These are phyloP conservation scores for Sporothrix phasma DNA, from an alignment of 2,329 filamentous ascomycete species.

Conservation along the genomic window DNA sequence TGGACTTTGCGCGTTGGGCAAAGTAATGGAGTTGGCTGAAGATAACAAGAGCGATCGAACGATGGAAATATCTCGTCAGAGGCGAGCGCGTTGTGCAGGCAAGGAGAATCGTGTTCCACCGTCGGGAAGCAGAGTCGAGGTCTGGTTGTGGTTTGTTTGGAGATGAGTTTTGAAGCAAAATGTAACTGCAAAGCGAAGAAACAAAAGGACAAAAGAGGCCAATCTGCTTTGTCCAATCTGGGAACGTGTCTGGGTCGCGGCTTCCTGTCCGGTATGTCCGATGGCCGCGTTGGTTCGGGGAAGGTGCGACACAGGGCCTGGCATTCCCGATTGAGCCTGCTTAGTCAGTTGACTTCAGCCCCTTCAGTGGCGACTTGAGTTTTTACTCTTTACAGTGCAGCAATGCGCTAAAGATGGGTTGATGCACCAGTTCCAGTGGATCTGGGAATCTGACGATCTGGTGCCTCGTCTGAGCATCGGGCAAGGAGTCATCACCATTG, in stretches of 20 bases:
- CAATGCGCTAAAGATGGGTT: too few relatives aligned
- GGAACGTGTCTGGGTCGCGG: background rate
- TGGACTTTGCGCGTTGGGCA: background rate
- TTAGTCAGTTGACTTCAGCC: background rate
- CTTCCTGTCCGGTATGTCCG: slow-evolving; percentile 7
- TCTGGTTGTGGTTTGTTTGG: background rate
- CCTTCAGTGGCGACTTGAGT: background rate
- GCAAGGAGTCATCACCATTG: background rate
- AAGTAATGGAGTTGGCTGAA: background rate
- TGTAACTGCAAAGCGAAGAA: too few relatives aligned
- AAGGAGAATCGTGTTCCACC: background rate
- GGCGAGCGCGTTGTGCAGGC: background rate
- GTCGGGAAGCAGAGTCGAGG: background rate
- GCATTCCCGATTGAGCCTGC: background rate
- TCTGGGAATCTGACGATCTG: background rate
- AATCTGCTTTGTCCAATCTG: background rate
- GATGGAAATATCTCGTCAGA: background rate
- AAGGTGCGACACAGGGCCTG: background rate
- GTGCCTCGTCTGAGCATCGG: too few relatives aligned
- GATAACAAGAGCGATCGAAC: background rate
- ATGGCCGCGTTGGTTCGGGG: background rate
- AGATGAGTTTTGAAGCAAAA: background rate
- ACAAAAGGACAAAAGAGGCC: too few relatives aligned
- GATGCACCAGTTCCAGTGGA: background rate
- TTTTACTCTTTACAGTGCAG: background rate